These are phyloP conservation scores for Ophiostoma ips DNA, from an alignment of 2,329 filamentous ascomycete species.

Conservation along the genomic window DNA sequence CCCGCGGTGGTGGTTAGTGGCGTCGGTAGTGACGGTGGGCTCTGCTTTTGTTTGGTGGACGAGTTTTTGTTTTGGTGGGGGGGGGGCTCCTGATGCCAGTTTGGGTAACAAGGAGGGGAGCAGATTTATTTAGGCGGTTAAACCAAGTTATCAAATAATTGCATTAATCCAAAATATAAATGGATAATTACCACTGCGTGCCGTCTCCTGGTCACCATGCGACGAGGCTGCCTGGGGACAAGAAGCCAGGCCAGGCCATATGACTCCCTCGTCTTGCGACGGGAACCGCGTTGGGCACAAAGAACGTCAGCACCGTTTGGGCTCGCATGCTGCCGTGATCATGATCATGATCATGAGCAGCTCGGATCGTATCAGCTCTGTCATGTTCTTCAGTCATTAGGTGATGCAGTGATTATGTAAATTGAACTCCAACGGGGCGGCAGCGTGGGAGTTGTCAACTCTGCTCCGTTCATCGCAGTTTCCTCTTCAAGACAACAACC, in stretches of 20 bases:
- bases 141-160: background rate
- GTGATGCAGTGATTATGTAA: no score
- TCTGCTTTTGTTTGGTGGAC: background rate
- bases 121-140: background rate
- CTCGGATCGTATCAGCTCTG: no score
- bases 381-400: no score
- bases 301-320: background rate
- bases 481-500: no score
- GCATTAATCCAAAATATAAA: background rate
- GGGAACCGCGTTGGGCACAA: background rate
- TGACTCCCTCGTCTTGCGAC: background rate
- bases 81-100: background rate
- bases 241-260: background rate
- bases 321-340: background rate
- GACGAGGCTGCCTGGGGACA: background rate
- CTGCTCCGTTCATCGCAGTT: no score
- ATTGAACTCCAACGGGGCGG: background rate
- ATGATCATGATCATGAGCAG: no score
- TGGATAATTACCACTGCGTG: no score
- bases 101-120: slow-evolving; percentile 1
- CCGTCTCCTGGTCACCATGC: background rate
- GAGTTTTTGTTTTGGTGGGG: slow-evolving; percentile 3
- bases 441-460: background rate
- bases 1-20: background rate
- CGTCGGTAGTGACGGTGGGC: background rate